Conservation (phyloP, 441 rosid genomes). For the Melastoma candidum region DNA sequence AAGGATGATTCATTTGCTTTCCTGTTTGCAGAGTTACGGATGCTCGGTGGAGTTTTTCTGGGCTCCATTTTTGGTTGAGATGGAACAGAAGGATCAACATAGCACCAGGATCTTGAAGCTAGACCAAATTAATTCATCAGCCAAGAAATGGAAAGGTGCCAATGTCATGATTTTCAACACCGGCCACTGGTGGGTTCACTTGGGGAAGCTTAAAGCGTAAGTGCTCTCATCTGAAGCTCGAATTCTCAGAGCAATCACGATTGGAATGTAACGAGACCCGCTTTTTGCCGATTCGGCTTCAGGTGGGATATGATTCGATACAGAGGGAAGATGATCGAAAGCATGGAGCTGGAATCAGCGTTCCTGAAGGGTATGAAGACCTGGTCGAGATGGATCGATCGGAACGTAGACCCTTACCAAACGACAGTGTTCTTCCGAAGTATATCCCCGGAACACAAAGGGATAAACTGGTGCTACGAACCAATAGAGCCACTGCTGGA, state of each 20-base stretch:
- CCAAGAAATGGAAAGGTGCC: constrained; percentile 28
- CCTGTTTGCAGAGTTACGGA: constrained; percentile 22
- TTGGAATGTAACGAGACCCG: no score
- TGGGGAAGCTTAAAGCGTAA: constrained; percentile 19
- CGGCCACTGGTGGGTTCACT: constrained; percentile 37
- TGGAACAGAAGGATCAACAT: constrained; percentile 13
- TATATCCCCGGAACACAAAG: constrained; percentile 30
- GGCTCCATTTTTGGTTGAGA: constrained; percentile 30
- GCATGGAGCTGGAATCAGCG: constrained; percentile 25
- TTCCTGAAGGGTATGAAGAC: constrained; percentile 25
- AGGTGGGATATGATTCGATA: constrained; percentile 38
- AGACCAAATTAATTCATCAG: constrained; percentile 16
- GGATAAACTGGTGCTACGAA: constrained; percentile 20
- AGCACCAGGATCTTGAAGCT: constrained; percentile 21
- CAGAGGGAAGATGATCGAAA: constrained; percentile 17
- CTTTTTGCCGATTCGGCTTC: constrained; percentile 4
- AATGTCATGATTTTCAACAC: constrained; percentile 34
- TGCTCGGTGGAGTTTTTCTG: constrained; percentile 29
- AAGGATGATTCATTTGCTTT: background rate
- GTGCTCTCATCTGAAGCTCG: background rate
- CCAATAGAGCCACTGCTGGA: constrained; percentile 19
- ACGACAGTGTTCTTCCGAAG: constrained; percentile 27
- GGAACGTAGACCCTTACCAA: constrained; percentile 13
- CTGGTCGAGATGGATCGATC: constrained; percentile 28
- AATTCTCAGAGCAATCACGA: background rate